A percentile compares a stretch with the other conserved stretches of the same genome.
Evolutionary conservation across 352 stramenopile species (phyloP).

Genomic region (Phytophthora uliginosa): DNA sequence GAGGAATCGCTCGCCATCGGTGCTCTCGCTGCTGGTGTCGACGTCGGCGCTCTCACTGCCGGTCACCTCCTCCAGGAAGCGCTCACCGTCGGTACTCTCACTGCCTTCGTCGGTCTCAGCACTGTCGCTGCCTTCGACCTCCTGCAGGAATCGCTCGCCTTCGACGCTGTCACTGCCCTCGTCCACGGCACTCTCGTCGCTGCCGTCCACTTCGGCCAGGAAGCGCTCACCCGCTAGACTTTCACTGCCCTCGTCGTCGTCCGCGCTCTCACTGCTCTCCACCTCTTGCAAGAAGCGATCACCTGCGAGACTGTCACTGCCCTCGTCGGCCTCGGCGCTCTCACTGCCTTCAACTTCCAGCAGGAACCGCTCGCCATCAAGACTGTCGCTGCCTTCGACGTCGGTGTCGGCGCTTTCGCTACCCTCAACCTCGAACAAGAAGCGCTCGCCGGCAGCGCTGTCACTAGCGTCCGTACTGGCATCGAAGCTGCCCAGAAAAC

Average conservation of each 20-base stretch:
- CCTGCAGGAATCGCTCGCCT: slow-evolving; percentile 14
- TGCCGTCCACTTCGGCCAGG: slow-evolving; percentile 5
- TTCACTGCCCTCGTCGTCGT: background rate
- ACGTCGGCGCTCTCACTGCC: slow-evolving; percentile 7
- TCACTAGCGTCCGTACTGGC: slow-evolving; percentile 13
- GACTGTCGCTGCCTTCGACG: background rate
- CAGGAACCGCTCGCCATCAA: slow-evolving; percentile 10
- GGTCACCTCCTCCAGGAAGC: slow-evolving; percentile 9
- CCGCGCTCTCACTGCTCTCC: slow-evolving; percentile 8
- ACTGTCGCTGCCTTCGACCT: slow-evolving; percentile 12
- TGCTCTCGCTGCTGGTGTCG: slow-evolving; percentile 5
- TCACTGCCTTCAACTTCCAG: slow-evolving; percentile 4
- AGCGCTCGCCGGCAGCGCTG: slow-evolving; percentile 9
- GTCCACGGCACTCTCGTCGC: background rate
- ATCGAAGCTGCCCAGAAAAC: slow-evolving; percentile 20
- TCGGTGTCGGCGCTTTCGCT: slow-evolving; percentile 1
- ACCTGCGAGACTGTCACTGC: background rate
- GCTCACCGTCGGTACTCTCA: slow-evolving; percentile 3
- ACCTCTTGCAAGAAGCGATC: slow-evolving; percentile 6
- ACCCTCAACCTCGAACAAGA: slow-evolving; percentile 13
- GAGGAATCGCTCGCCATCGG: slow-evolving; percentile 4
- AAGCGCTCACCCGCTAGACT: slow-evolving; percentile 5
- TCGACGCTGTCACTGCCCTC: slow-evolving; percentile 4
- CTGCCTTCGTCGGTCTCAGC: background rate
- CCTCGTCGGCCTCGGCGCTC: background rate